phyloP scores from a whole-genome alignment of 2,329 filamentous ascomycete species.

The Verticillium alfalfae region DNA sequence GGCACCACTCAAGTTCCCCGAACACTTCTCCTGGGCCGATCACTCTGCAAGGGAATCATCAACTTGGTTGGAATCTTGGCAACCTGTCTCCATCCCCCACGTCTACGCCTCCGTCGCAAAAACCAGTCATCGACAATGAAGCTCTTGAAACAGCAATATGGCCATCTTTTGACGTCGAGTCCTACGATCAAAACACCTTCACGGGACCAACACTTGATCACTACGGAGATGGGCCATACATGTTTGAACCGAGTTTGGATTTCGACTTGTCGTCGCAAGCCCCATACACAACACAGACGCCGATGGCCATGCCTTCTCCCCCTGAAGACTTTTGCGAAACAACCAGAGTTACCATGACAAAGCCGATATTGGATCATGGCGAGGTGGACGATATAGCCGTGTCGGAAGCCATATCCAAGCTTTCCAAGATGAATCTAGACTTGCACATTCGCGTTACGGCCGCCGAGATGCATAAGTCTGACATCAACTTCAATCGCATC shows the following conservation, averaged over 20 bases:
- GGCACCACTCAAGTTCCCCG: background rate
- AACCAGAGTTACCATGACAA: background rate
- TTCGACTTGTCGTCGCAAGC: background rate
- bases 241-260: background rate
- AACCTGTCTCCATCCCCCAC: background rate
- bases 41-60: background rate
- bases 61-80: background rate
- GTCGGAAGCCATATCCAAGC: background rate
- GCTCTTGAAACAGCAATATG: background rate
- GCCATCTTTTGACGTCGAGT: background rate
- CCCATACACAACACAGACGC: background rate
- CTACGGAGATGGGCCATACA: background rate
- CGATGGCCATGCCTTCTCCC: background rate
- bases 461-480: background rate
- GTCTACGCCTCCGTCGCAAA: background rate
- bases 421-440: constrained; percentile 1
- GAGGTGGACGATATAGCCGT: background rate
- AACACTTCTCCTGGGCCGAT: background rate
- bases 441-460: background rate
- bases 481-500: background rate
- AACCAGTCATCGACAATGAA: background rate
- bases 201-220: background rate
- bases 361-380: background rate
- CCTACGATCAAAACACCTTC: background rate
- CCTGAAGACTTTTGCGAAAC: background rate